Evolutionary conservation across 768 basidiomycete genomes (phyloP).

Genomic region (Phaeotremella fagi): DNA sequence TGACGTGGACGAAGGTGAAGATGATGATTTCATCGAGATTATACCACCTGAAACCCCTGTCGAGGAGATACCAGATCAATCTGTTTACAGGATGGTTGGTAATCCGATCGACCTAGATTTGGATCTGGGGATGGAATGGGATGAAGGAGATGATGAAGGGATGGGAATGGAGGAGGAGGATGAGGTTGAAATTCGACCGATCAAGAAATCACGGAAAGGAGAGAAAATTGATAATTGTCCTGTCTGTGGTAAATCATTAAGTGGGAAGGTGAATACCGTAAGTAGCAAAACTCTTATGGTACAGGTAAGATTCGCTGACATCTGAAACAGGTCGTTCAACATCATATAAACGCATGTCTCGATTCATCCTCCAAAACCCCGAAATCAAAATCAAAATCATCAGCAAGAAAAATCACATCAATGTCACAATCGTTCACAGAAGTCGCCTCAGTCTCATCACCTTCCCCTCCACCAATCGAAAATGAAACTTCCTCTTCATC

Average conservation of each 20-base stretch:
- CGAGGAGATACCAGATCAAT: not conserved
- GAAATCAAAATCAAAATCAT: not conserved
- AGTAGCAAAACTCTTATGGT: constrained; percentile 27
- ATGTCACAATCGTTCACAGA: constrained; percentile 30
- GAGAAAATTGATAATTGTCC: constrained; percentile 36
- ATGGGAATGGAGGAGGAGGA: constrained; percentile 46
- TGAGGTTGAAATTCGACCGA: constrained; percentile 11
- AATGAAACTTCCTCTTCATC: too few relatives aligned
- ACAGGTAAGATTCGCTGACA: constrained; percentile 1
- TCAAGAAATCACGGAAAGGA: constrained; percentile 5
- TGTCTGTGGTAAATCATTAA: constrained; percentile 35
- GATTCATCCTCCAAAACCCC: constrained; percentile 43
- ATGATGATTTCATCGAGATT: constrained; percentile 1
- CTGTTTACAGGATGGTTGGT: not conserved
- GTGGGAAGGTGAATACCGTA: constrained; percentile 38
- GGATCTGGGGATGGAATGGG: constrained; percentile 58
- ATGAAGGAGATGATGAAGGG: constrained; percentile 67
- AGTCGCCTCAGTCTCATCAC: constrained; percentile 19
- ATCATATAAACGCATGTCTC: constrained; percentile 61
- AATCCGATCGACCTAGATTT: constrained; percentile 1
- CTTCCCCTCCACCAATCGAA: constrained; percentile 22
- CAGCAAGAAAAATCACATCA: constrained; percentile 40
- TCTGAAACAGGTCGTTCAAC: constrained; percentile 52
- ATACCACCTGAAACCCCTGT: constrained; percentile 2
- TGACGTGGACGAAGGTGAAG: constrained; percentile 7